Percentiles rank a stretch among this genome's conserved stretches.
Conservation (phyloP, 2,329 filamentous ascomycete genomes). For the Colletotrichum sp. region DNA sequence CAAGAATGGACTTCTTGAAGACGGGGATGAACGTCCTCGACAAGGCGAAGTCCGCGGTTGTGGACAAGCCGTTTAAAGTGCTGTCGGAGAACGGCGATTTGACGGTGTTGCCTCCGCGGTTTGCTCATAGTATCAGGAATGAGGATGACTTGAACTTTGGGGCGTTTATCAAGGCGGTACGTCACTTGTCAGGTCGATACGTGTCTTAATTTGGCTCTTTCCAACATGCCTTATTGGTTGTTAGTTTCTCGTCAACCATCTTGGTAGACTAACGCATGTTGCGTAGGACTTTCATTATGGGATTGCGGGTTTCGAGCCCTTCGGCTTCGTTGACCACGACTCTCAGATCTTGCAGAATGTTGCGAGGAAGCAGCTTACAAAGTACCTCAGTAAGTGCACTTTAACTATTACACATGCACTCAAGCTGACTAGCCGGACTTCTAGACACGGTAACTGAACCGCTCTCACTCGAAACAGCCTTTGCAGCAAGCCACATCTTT, state of each 20-base stretch:
- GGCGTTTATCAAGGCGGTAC: not conserved
- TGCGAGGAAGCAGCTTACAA: not conserved
- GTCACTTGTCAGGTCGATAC: not conserved
- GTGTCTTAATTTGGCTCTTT: too few species aligned
- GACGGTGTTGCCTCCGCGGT: not conserved
- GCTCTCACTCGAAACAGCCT: not conserved
- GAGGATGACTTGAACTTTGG: not conserved
- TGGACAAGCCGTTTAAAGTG: not conserved
- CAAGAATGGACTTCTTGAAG: not conserved
- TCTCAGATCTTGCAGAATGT: not conserved
- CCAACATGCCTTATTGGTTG: too few species aligned
- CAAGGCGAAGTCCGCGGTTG: not conserved
- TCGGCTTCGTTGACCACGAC: not conserved
- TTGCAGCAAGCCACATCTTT: not conserved
- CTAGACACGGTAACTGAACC: not conserved
- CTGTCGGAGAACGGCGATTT: not conserved
- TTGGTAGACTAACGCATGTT: not conserved
- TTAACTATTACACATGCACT: accelerated
- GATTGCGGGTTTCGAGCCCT: not conserved
- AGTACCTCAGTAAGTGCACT: not conserved
- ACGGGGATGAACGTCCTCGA: not conserved
- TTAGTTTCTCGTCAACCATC: not conserved
- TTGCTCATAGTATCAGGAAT: not conserved
- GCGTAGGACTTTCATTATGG: not conserved
- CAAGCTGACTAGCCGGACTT: not conserved